Conservation (phyloP, 1,284 basidiomycete genomes). For the Cryptococcus amylolentus region DNA sequence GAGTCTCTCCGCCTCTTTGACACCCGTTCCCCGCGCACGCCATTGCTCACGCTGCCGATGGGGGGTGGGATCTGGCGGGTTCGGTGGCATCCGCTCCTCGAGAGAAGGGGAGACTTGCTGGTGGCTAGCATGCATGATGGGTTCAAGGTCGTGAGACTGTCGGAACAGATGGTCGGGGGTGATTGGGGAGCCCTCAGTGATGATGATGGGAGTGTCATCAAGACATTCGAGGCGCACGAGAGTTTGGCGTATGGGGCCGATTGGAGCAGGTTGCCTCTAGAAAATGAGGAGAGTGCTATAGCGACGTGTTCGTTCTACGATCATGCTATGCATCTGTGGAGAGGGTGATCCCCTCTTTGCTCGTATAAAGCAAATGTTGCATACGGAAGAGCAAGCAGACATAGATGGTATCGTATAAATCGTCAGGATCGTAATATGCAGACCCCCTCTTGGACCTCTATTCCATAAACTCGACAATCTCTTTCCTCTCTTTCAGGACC, state of each 20-base stretch:
- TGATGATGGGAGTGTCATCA: conserved; percentile 48
- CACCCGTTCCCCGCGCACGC: conserved; percentile 61
- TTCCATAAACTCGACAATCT: conserved; percentile 7
- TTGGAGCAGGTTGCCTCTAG: conserved; percentile 64
- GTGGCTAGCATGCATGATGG: conserved; percentile 97
- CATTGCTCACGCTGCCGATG: conserved; percentile 63
- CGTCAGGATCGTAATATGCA: too few relatives aligned
- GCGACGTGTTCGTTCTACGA: conserved; percentile 98
- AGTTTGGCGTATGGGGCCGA: conserved; percentile 93
- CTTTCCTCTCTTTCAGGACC: conserved; percentile 21
- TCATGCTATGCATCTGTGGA: conserved; percentile 78
- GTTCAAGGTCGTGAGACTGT: conserved; percentile 72
- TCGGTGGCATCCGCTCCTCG: conserved; percentile 81
- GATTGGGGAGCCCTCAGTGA: background rate
- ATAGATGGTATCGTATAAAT: too few relatives aligned
- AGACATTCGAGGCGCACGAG: conserved; percentile 70
- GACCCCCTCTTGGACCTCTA: background rate
- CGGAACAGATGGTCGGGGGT: conserved; percentile 18
- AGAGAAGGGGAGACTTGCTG: conserved; percentile 65
- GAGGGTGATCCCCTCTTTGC: conserved; percentile 48
- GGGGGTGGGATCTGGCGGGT: conserved; percentile 94
- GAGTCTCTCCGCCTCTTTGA: conserved; percentile 79
- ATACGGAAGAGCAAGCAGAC: too few relatives aligned
- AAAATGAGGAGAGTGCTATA: conserved; percentile 56
- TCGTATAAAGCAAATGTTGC: too few relatives aligned